A percentile compares a stretch with the other conserved stretches of the same genome.
Evolutionary conservation across 305 asterid species (phyloP).

Genomic region (Withania somnifera): DNA sequence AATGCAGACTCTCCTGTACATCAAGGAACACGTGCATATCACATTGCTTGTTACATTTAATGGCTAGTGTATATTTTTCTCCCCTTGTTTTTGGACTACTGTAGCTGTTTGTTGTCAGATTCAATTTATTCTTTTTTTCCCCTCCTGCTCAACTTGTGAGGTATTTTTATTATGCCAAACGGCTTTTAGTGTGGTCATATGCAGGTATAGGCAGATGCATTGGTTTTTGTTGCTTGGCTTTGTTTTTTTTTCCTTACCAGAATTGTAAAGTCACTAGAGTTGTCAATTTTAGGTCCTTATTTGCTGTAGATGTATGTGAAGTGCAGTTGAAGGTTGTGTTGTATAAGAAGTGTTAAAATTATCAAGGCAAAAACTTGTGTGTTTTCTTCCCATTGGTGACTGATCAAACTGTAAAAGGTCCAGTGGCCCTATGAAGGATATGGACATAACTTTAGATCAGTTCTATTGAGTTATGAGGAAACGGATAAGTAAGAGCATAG

Average conservation of each 20-base stretch:
- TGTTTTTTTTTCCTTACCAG: slow-evolving; percentile 2
- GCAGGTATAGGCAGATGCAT: slow-evolving; percentile 26
- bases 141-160: slow-evolving; percentile 26
- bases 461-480: background rate
- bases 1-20: slow-evolving; percentile 1
- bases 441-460: background rate
- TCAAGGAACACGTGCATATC: slow-evolving; percentile 34
- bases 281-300: slow-evolving; percentile 10
- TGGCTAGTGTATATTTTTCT: slow-evolving; percentile 32
- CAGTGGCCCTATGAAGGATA: background rate
- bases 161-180: slow-evolving; percentile 25
- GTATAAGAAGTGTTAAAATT: background rate
- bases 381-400: background rate
- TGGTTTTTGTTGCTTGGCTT: slow-evolving; percentile 27
- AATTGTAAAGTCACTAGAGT: slow-evolving; percentile 29
- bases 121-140: slow-evolving; percentile 35
- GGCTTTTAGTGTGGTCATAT: slow-evolving; percentile 21
- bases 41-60: slow-evolving; percentile 8
- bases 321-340: background rate
- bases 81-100: slow-evolving; percentile 27
- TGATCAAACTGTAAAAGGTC: background rate
- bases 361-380: background rate
- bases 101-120: slow-evolving; percentile 31
- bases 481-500: background rate
- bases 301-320: slow-evolving; percentile 21